A percentile compares a stretch with the other conserved stretches of the same genome.
Evolutionary conservation across 2,329 filamentous ascomycete species (phyloP).

Genomic region (Colletotrichum costaricense): DNA sequence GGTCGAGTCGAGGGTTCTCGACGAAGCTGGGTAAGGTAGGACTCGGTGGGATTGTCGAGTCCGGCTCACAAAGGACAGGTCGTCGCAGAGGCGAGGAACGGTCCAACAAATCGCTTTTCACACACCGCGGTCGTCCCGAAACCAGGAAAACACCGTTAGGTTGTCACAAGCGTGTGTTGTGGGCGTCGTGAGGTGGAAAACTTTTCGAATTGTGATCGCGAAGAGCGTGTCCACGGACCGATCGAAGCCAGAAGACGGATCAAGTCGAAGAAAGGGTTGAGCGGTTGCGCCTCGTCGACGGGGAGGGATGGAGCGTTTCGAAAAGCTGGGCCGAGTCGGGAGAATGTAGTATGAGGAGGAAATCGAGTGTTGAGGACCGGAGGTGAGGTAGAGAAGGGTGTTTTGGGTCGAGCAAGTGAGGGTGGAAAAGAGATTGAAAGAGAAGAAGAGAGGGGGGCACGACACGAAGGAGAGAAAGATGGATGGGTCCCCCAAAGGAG

Average conservation of each 20-base stretch:
- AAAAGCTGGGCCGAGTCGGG: constrained; percentile 33
- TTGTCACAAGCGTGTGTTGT: constrained; percentile 13
- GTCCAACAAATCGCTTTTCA: background rate
- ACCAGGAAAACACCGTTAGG: background rate
- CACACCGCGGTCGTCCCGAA: background rate
- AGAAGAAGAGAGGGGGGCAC: constrained; percentile 37
- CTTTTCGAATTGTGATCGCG: constrained; percentile 35
- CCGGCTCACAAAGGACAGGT: constrained; percentile 5
- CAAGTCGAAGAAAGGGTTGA: constrained; percentile 39
- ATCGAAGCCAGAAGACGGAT: constrained; percentile 34
- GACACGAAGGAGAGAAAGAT: constrained; percentile 35
- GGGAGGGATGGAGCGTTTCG: constrained; percentile 41
- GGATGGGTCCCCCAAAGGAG: constrained; percentile 33
- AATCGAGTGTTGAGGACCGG: constrained; percentile 27
- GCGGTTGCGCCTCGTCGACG: constrained; percentile 44
- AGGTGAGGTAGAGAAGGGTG: constrained; percentile 31
- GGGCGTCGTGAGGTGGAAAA: constrained; percentile 25
- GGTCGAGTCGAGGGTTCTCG: constrained; percentile 13
- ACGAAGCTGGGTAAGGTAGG: constrained; percentile 4
- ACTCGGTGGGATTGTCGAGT: constrained; percentile 17
- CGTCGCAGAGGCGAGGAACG: constrained; percentile 10
- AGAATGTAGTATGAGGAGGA: constrained; percentile 22
- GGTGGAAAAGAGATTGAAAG: constrained; percentile 36
- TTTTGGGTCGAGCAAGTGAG: constrained; percentile 27
- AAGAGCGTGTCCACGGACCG: constrained; percentile 35